These are phyloP conservation scores for Fusarium pseudoanthophilum DNA, from an alignment of 2,329 filamentous ascomycete genomes.

Conservation along the genomic window DNA sequence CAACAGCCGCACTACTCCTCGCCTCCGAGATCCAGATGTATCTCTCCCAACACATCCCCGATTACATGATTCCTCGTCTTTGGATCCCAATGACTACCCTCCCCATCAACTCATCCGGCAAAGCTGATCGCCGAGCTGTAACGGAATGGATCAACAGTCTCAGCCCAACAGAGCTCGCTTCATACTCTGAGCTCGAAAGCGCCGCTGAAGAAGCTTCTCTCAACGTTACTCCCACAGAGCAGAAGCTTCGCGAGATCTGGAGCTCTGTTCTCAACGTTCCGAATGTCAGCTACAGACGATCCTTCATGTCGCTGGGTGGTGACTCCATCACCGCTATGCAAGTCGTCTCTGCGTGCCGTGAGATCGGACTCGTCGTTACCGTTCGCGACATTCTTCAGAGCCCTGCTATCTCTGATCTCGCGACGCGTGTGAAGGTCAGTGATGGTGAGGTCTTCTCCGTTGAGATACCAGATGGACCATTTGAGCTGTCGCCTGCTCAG, in stretches of 20 bases:
- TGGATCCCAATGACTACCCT: slow-evolving; percentile 3
- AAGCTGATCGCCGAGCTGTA: neutral
- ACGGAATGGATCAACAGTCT: neutral
- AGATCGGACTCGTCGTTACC: neutral
- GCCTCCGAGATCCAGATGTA: neutral
- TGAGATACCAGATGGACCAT: neutral
- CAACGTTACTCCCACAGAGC: neutral
- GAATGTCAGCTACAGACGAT: neutral
- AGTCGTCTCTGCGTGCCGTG: neutral
- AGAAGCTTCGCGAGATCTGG: neutral
- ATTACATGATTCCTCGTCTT: slow-evolving; percentile 3
- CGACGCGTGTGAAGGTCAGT: neutral
- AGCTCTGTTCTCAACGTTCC: neutral
- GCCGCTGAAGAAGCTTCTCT: neutral
- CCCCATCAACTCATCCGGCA: neutral
- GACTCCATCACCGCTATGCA: neutral
- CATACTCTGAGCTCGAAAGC: neutral
- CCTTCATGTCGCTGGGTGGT: neutral
- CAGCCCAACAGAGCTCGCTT: neutral
- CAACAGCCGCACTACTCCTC: neutral
- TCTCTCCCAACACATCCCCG: neutral
- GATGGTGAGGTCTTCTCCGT: neutral
- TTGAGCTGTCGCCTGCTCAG: neutral
- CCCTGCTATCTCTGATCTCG: neutral
- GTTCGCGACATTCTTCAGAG: neutral